Percentiles rank a stretch among this genome's conserved stretches.
Conservation (phyloP, 805 yeast genomes). For the Monosporozyma solicola region DNA sequence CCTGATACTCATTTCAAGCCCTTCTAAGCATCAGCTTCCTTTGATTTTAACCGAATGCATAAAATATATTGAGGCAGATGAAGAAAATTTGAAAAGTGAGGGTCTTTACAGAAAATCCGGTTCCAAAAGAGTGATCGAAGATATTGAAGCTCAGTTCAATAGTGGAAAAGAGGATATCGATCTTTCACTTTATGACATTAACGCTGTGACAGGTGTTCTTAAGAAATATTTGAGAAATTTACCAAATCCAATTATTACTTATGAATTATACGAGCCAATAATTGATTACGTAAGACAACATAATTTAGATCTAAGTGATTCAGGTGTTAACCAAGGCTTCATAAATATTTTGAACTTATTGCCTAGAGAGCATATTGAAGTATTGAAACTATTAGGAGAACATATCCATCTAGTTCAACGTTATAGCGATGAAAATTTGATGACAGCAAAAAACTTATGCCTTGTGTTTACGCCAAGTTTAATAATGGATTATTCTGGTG, state of each 20-base stretch:
- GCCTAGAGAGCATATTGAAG: constrained; percentile 59
- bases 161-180: constrained; percentile 10
- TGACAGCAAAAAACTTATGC: constrained; percentile 75
- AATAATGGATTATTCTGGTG: constrained; percentile 70
- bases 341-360: constrained; percentile 23
- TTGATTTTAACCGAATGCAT: constrained; percentile 62
- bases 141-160: constrained; percentile 19
- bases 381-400: constrained; percentile 45
- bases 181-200: constrained; percentile 54
- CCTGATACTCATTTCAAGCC: constrained; percentile 19
- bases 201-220: constrained; percentile 78
- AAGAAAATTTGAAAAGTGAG: constrained; percentile 51
- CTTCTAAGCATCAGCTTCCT: constrained; percentile 38
- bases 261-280: constrained; percentile 55
- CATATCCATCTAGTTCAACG: constrained; percentile 58
- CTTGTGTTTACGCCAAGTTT: constrained; percentile 95
- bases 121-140: constrained; percentile 45
- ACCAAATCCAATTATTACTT: constrained; percentile 81
- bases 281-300: constrained; percentile 41
- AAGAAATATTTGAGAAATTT: constrained; percentile 79
- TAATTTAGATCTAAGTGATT: constrained; percentile 13
- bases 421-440: constrained; percentile 52
- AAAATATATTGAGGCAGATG: constrained; percentile 67
- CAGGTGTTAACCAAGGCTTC: constrained; percentile 5
- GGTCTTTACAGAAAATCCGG: constrained; percentile 92